A percentile compares a stretch with the other conserved stretches of the same genome.
Conservation (phyloP, 768 basidiomycete genomes). For the Lactarius evosmus region DNA sequence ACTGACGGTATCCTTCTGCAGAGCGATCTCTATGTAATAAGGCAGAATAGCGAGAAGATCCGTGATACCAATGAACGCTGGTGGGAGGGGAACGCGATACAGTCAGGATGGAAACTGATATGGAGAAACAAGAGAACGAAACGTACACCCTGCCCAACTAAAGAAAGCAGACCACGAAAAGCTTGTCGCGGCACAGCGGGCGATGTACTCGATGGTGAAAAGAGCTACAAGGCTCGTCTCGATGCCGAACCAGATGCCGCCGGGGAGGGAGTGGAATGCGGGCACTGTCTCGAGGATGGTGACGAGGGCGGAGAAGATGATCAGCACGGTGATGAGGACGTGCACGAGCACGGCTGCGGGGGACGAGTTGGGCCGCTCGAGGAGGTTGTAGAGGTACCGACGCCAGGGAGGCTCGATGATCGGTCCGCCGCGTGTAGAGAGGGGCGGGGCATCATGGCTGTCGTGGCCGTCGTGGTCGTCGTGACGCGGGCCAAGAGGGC, state of each 20-base stretch:
- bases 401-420: constrained; percentile 49
- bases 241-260: constrained; percentile 78
- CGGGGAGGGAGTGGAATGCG: constrained; percentile 64
- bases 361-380: constrained; percentile 80
- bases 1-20: constrained; percentile 82
- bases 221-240: constrained; percentile 82
- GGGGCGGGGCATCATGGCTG: neutral
- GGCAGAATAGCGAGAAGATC: constrained; percentile 84
- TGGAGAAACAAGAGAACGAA: neutral
- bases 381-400: constrained; percentile 59
- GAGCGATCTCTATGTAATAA: constrained; percentile 81
- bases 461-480: neutral
- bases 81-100: constrained; percentile 3
- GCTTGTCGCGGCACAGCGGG: constrained; percentile 73
- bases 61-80: constrained; percentile 81
- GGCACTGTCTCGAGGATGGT: constrained; percentile 81
- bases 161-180: constrained; percentile 56
- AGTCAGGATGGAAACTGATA: neutral
- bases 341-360: constrained; percentile 74
- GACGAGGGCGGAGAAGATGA: constrained; percentile 69
- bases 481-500: neutral
- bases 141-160: constrained; percentile 68
- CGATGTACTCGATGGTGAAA: constrained; percentile 83
- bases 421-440: neutral
- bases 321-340: constrained; percentile 64